These are phyloP conservation scores for Bothia castanella DNA, from an alignment of 1,284 basidiomycete species.

Conservation along the genomic window DNA sequence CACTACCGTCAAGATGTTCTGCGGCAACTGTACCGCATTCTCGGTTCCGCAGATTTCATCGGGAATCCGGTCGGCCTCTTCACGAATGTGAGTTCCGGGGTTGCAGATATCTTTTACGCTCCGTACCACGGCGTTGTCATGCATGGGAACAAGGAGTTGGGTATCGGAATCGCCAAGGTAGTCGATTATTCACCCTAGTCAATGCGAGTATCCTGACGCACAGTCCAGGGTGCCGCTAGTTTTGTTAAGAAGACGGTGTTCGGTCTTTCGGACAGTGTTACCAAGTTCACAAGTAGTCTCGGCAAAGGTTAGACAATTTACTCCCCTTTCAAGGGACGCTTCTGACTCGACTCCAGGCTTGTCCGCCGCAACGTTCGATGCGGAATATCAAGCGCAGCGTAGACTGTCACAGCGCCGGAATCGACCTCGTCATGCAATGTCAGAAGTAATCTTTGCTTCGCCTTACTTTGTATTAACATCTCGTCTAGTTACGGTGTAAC, in stretches of 20 bases:
- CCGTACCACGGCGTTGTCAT: slow-evolving; percentile 97
- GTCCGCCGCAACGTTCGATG: slow-evolving; percentile 94
- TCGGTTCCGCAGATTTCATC: slow-evolving; percentile 96
- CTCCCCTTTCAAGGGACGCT: neutral
- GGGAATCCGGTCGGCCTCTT: slow-evolving; percentile 94
- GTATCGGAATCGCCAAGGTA: slow-evolving; percentile 95
- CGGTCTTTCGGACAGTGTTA: slow-evolving; percentile 92
- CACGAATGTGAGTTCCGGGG: slow-evolving; percentile 98
- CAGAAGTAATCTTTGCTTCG: slow-evolving; percentile 25
- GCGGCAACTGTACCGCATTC: slow-evolving; percentile 91
- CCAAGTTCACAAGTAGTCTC: slow-evolving; percentile 95
- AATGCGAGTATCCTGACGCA: slow-evolving; percentile 11
- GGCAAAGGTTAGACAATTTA: slow-evolving; percentile 71
- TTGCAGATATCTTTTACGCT: slow-evolving; percentile 98
- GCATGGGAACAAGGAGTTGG: slow-evolving; percentile 95
- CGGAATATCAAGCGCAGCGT: slow-evolving; percentile 89
- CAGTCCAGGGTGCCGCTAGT: slow-evolving; percentile 83
- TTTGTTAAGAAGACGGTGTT: slow-evolving; percentile 99
- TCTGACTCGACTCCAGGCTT: slow-evolving; percentile 53
- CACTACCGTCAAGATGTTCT: slow-evolving; percentile 95
- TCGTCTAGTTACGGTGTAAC: slow-evolving; percentile 82
- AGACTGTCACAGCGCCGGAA: slow-evolving; percentile 89
- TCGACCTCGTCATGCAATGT: slow-evolving; percentile 95
- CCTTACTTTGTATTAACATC: slow-evolving; percentile 12
- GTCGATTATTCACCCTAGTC: neutral